phyloP scores from a whole-genome alignment of 2,329 filamentous ascomycete species.

The Venturia effusa region DNA sequence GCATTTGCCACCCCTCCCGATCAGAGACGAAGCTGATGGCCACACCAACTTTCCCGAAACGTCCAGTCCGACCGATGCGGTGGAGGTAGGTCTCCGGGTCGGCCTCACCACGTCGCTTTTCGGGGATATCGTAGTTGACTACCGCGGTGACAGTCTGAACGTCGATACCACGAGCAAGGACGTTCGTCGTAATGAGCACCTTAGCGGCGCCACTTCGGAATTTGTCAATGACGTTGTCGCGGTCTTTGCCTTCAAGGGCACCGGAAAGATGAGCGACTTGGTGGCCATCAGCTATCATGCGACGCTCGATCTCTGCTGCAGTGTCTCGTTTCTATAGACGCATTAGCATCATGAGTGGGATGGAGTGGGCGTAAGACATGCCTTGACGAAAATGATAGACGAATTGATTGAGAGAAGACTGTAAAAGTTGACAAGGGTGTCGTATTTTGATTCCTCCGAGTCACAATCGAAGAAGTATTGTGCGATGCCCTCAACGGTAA shows the following conservation, averaged over 20 bases:
- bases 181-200: constrained; percentile 95
- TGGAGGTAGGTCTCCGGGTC: constrained; percentile 96
- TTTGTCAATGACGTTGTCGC: constrained; percentile 73
- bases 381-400: constrained; percentile 95
- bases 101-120: constrained; percentile 52
- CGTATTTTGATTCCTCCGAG: constrained; percentile 72
- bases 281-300: constrained; percentile 83
- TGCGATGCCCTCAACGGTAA: constrained; percentile 94
- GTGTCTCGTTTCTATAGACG: constrained; percentile 63
- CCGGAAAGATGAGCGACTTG: constrained; percentile 84
- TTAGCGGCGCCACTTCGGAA: constrained; percentile 85
- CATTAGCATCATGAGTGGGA: not conserved
- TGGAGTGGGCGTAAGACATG: constrained; percentile 29
- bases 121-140: constrained; percentile 72
- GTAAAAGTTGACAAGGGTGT: constrained; percentile 82
- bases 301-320: constrained; percentile 70
- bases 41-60: constrained; percentile 92
- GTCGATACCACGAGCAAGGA: constrained; percentile 91
- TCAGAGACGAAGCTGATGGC: constrained; percentile 92
- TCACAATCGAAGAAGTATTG: constrained; percentile 96
- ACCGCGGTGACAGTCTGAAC: constrained; percentile 90
- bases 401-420: constrained; percentile 93
- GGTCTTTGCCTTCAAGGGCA: constrained; percentile 70
- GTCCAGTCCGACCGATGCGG: constrained; percentile 91
- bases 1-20: constrained; percentile 65